A percentile compares a stretch with the other conserved stretches of the same genome.
These are phyloP conservation scores for Aristolochia fimbriata DNA, from an alignment of 164 flowering plant genomes.

Conservation along the genomic window DNA sequence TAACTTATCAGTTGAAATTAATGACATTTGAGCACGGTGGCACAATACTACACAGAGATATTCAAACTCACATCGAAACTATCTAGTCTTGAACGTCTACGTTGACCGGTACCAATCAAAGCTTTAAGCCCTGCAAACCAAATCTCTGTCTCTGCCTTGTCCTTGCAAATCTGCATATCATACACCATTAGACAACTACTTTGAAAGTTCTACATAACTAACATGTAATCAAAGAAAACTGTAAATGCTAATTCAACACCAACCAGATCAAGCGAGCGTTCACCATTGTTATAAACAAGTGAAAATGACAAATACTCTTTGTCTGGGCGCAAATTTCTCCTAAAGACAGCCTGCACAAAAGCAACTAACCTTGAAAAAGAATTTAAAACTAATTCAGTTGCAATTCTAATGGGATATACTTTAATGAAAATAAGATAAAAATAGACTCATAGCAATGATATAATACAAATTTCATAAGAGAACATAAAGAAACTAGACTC, in stretches of 20 bases:
- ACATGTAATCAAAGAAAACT: neutral
- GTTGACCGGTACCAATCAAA: constrained; percentile 46
- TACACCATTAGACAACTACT: neutral
- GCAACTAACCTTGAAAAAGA: neutral
- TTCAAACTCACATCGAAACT: constrained; percentile 38
- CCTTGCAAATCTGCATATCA: constrained; percentile 68
- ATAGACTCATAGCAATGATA: neutral
- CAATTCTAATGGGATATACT: neutral
- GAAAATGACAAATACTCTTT: constrained; percentile 93
- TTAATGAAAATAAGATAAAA: neutral
- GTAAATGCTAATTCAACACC: constrained; percentile 14
- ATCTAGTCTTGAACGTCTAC: constrained; percentile 47
- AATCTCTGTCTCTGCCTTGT: constrained; percentile 70
- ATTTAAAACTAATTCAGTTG: no score
- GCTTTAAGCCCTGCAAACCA: constrained; percentile 78
- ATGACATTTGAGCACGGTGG: neutral
- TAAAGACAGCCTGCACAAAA: constrained; percentile 65
- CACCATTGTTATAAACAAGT: constrained; percentile 72
- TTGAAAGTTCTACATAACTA: no score
- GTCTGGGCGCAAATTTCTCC: constrained; percentile 72
- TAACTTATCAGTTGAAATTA: neutral
- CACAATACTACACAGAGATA: neutral
- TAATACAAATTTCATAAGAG: no score
- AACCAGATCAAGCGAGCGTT: constrained; percentile 89
- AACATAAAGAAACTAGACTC: constrained; percentile 13